Conservation (phyloP, 352 stramenopile species). For the Globisporangium carolinianum region DNA sequence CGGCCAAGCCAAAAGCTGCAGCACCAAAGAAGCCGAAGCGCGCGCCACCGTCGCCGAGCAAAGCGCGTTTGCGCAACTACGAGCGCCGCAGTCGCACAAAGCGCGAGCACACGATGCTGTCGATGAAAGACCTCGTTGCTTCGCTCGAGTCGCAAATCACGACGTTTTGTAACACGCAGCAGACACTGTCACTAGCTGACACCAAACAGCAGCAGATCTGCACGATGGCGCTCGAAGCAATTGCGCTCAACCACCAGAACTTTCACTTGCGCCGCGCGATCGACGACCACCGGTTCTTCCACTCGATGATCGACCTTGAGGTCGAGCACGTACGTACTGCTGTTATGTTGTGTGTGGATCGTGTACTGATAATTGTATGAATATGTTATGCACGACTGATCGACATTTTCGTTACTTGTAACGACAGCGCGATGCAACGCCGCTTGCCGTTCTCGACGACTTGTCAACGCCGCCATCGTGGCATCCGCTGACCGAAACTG, state of each 20-base stretch:
- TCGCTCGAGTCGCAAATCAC: slow-evolving; percentile 28
- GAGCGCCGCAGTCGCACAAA: slow-evolving; percentile 49
- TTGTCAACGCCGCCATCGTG: slow-evolving; percentile 24
- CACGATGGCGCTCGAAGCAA: slow-evolving; percentile 33
- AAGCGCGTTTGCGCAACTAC: slow-evolving; percentile 44
- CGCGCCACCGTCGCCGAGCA: slow-evolving; percentile 25
- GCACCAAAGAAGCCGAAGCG: slow-evolving; percentile 26
- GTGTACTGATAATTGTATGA: not conserved
- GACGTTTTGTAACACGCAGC: slow-evolving; percentile 19
- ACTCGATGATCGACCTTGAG: slow-evolving; percentile 53
- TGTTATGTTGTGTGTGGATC: slow-evolving; percentile 1
- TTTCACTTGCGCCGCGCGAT: slow-evolving; percentile 37
- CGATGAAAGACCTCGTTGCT: slow-evolving; percentile 42
- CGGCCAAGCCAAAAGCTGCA: slow-evolving; percentile 19
- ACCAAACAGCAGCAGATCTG: slow-evolving; percentile 21
- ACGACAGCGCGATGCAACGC: slow-evolving; percentile 26
- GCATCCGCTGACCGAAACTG: slow-evolving; percentile 30
- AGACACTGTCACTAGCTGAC: slow-evolving; percentile 4
- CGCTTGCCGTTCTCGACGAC: slow-evolving; percentile 13
- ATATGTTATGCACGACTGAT: no score
- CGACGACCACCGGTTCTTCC: slow-evolving; percentile 50
- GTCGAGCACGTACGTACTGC: slow-evolving; percentile 39
- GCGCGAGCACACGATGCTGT: slow-evolving; percentile 42
- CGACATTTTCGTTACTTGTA: not conserved
- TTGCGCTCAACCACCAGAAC: slow-evolving; percentile 42